phyloP scores from a whole-genome alignment of 345 rosid genomes.

The Anastatica hierochuntica region DNA sequence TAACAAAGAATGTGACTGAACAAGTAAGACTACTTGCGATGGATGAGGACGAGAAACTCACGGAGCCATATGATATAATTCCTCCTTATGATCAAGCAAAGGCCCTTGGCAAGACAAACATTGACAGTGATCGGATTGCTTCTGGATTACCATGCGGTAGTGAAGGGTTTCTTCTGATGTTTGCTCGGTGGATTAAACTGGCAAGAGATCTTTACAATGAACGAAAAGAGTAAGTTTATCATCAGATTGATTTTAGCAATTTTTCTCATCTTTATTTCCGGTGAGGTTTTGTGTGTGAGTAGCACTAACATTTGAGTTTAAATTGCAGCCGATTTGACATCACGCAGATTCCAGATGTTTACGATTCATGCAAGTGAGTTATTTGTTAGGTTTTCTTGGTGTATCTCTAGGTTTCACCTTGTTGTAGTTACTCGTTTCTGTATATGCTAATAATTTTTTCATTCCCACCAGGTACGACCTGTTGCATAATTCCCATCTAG shows the following conservation, averaged over 20 bases:
- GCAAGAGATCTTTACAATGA: conserved; percentile 96
- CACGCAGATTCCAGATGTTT: conserved; percentile 98
- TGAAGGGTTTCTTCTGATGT: conserved; percentile 98
- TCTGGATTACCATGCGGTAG: conserved; percentile 99
- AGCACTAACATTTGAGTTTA: conserved; percentile 16
- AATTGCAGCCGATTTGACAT: conserved; percentile 88
- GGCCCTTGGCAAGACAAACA: conserved; percentile 96
- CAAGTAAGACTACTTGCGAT: conserved; percentile 89
- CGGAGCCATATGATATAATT: conserved; percentile 72
- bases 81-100: conserved; percentile 98
- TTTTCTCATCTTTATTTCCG: neutral
- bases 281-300: neutral
- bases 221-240: conserved; percentile 69
- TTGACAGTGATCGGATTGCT: conserved; percentile 94
- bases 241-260: conserved; percentile 3
- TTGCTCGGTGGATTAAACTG: conserved; percentile 98
- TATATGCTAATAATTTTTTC: conserved; percentile 1
- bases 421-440: conserved; percentile 4
- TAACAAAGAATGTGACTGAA: conserved; percentile 88
- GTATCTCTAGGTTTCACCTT: conserved; percentile 1
- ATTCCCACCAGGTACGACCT: conserved; percentile 69
- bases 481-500: conserved; percentile 94
- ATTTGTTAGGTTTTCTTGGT: neutral
- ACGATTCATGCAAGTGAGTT: conserved; percentile 99
- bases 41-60: conserved; percentile 88